These are phyloP conservation scores for Kodamaea sp. DNA, from an alignment of 1,139 yeast species.

Conservation along the genomic window DNA sequence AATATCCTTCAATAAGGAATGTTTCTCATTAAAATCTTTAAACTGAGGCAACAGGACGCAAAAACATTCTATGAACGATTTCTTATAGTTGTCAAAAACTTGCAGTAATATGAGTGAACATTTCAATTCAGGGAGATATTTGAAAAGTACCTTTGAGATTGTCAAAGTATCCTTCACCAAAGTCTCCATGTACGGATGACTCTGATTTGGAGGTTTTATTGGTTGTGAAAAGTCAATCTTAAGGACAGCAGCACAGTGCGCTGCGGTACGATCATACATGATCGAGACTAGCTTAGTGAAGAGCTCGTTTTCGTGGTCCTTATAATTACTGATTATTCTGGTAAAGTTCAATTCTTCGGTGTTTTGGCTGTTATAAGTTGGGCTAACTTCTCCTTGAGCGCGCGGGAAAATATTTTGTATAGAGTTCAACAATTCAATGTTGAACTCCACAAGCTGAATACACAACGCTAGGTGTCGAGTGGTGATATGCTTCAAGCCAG, in stretches of 20 bases:
- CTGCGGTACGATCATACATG: slow-evolving; percentile 64
- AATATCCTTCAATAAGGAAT: slow-evolving; percentile 59
- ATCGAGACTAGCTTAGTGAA: slow-evolving; percentile 65
- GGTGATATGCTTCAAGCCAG: slow-evolving; percentile 74
- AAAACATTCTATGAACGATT: slow-evolving; percentile 54
- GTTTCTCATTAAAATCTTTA: slow-evolving; percentile 54
- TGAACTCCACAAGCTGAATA: slow-evolving; percentile 55
- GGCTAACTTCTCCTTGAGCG: neutral
- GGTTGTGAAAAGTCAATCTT: slow-evolving; percentile 54
- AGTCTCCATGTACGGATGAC: slow-evolving; percentile 65
- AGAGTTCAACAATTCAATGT: slow-evolving; percentile 26
- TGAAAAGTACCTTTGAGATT: slow-evolving; percentile 59
- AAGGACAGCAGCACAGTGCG: slow-evolving; percentile 48
- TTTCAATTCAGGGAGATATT: slow-evolving; percentile 57
- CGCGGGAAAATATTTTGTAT: slow-evolving; percentile 21
- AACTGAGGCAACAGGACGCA: slow-evolving; percentile 52
- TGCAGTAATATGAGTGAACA: slow-evolving; percentile 52
- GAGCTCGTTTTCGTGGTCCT: slow-evolving; percentile 68
- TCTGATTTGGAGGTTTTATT: slow-evolving; percentile 40
- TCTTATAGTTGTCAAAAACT: slow-evolving; percentile 63
- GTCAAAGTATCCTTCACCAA: slow-evolving; percentile 68
- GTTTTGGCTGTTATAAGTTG: neutral
- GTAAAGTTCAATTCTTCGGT: slow-evolving; percentile 41
- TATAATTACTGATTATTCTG: slow-evolving; percentile 37
- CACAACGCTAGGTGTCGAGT: slow-evolving; percentile 74